Base-by-base conservation (phyloP, 371 early-diverging fungal species). In the Mucor irregularis region DNA sequence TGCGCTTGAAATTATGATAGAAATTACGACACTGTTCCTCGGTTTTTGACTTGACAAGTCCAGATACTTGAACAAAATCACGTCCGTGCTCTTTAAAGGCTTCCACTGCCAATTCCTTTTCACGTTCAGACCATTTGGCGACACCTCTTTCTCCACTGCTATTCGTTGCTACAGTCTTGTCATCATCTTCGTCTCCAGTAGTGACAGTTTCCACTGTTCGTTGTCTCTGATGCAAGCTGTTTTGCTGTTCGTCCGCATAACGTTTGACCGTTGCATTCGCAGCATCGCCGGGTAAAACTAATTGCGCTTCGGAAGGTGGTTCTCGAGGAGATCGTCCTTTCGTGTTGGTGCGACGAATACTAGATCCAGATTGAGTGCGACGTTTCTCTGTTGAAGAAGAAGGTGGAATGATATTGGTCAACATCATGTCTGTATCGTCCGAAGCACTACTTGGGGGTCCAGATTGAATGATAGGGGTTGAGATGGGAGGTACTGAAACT, bases 11-110 rank as follows among this genome's bases (percentile, higher is more conserved):
- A 56, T 90, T 88, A 68, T 88, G 83, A 56, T 87, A 90, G 58
- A 88, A 89, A 50, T 90, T 88, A 44, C 87, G 83, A 57, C 93
- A 93, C 59, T 92, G 90, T 19, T 85, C 89, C 55, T 83, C 87
- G 1, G 91, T 87, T 62, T 93, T 92, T 4, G 89, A 86, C 1
- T 88, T 86, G 25, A 93, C 87, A 42, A 85, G 58, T 10, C 62
- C 61, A 5, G 93, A 81, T 0, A 93, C 88, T 13, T 76, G 82
- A 17, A 72, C 77, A 68, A 93, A 93, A 49, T 91, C 87, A 8
- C 85, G 77, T 3, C 92, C 92, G 42, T 82, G 73, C n/a, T 70
- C 68, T 56, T 85, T 85, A 53, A 91, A 86, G 0, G 85, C 93
- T n/a, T 87, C 84, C 9, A 89, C 68, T 0, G 88, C 93, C 11